These are phyloP conservation scores for Cantharellus cinnabarinus DNA, from an alignment of 768 basidiomycete genomes.

Conservation along the genomic window DNA sequence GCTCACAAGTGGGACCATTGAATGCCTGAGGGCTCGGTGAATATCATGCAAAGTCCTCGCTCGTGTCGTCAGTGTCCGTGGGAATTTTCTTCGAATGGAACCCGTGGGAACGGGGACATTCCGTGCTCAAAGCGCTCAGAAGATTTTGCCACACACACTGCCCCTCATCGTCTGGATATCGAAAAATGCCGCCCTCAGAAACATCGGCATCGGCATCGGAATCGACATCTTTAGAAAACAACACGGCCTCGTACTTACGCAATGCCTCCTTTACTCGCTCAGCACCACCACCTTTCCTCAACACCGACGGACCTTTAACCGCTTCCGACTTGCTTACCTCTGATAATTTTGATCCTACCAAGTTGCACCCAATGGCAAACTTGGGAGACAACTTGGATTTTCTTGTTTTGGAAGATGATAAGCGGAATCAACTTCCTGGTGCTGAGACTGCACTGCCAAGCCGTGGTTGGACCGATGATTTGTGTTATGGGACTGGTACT, in stretches of 20 bases:
- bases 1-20: too few species aligned
- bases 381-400: conserved; percentile 91
- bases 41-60: too few species aligned
- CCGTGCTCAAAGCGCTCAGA: too few species aligned
- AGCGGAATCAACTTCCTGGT: conserved; percentile 77
- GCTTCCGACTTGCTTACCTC: conserved; percentile 66
- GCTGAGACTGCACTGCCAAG: conserved; percentile 79
- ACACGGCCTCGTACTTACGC: background rate
- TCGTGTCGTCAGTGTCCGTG: too few species aligned
- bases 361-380: conserved; percentile 83
- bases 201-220: too few species aligned
- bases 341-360: conserved; percentile 75
- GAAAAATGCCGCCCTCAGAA: too few species aligned
- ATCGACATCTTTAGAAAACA: too few species aligned
- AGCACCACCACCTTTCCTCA: background rate
- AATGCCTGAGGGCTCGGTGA: too few species aligned
- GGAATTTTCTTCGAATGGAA: too few species aligned
- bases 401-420: conserved; percentile 88
- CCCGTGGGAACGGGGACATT: too few species aligned
- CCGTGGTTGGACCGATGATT: conserved; percentile 96
- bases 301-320: conserved; percentile 21
- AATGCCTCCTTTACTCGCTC: background rate
- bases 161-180: too few species aligned
- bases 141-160: too few species aligned
- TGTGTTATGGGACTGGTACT: conserved; percentile 97